Evolutionary conservation across 306 rosid species (phyloP).

Genomic region (Alnus glutinosa): DNA sequence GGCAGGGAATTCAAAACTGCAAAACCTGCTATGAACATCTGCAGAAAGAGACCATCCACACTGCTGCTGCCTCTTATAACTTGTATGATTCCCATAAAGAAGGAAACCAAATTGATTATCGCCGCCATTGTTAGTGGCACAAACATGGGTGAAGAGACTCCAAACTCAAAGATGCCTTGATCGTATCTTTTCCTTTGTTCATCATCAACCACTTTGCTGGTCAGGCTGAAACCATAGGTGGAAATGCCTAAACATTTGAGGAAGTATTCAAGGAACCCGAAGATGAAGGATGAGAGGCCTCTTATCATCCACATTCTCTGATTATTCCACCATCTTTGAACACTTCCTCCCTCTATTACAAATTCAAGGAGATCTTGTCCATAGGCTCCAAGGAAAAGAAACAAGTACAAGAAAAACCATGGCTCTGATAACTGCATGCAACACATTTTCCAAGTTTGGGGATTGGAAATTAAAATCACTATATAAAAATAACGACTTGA

Average conservation of each 20-base stretch:
- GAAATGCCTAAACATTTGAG: slow-evolving; percentile 29
- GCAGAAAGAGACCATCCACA: slow-evolving; percentile 24
- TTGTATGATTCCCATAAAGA: slow-evolving; percentile 16
- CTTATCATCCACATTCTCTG: slow-evolving; percentile 55
- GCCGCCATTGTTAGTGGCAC: slow-evolving; percentile 36
- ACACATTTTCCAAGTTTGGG: not conserved
- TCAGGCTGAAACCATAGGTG: slow-evolving; percentile 32
- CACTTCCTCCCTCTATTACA: slow-evolving; percentile 23
- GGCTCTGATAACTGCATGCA: slow-evolving; percentile 30
- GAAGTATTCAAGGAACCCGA: slow-evolving; percentile 27
- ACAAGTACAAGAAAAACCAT: slow-evolving; percentile 35
- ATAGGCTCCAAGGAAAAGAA: slow-evolving; percentile 42
- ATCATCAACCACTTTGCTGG: slow-evolving; percentile 37
- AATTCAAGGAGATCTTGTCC: slow-evolving; percentile 38
- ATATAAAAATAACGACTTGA: no score
- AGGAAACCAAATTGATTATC: slow-evolving; percentile 31
- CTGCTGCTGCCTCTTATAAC: slow-evolving; percentile 4
- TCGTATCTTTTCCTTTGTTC: slow-evolving; percentile 48
- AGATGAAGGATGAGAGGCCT: slow-evolving; percentile 25
- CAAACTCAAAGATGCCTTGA: slow-evolving; percentile 40
- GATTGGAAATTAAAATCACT: not conserved
- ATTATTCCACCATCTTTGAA: slow-evolving; percentile 50
- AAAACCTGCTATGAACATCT: slow-evolving; percentile 34
- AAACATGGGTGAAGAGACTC: slow-evolving; percentile 38
- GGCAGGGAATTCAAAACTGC: slow-evolving; percentile 28